Conservation (phyloP, 768 basidiomycete genomes). For the Russula vinacea region DNA sequence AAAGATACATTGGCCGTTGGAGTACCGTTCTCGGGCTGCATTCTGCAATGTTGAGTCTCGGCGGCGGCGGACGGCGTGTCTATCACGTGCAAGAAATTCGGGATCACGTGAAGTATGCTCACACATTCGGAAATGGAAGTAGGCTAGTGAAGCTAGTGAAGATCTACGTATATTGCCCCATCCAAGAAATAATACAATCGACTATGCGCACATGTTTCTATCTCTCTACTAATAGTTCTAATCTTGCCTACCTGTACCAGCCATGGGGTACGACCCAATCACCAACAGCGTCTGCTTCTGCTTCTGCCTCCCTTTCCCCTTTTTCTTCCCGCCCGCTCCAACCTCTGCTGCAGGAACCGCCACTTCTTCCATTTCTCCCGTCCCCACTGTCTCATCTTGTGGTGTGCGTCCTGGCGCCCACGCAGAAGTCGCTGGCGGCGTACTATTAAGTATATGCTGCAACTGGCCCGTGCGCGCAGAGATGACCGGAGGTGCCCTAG, state of each 20-base stretch:
- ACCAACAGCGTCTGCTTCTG: constrained; percentile 87
- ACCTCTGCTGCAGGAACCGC: background rate
- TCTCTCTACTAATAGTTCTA: background rate
- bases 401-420: constrained; percentile 33
- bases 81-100: too few relatives aligned
- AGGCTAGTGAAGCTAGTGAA: too few relatives aligned
- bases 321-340: constrained; percentile 54
- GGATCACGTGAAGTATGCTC: too few relatives aligned
- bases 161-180: too few relatives aligned
- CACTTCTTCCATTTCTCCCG: constrained; percentile 16
- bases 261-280: constrained; percentile 50
- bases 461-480: constrained; percentile 65
- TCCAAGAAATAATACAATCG: constrained; percentile 30
- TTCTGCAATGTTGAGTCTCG: too few relatives aligned
- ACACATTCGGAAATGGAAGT: too few relatives aligned
- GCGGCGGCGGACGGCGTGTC: too few relatives aligned
- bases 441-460: constrained; percentile 61
- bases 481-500: constrained; percentile 42
- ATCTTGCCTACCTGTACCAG: constrained; percentile 10
- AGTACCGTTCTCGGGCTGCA: too few relatives aligned
- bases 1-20: too few relatives aligned
- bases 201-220: constrained; percentile 38
- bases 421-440: constrained; percentile 36
- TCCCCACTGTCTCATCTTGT: constrained; percentile 23
- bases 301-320: constrained; percentile 79